Base-by-base conservation (phyloP, 176 grass and related monocot genomes). In the Oryza longistaminata region DNA sequence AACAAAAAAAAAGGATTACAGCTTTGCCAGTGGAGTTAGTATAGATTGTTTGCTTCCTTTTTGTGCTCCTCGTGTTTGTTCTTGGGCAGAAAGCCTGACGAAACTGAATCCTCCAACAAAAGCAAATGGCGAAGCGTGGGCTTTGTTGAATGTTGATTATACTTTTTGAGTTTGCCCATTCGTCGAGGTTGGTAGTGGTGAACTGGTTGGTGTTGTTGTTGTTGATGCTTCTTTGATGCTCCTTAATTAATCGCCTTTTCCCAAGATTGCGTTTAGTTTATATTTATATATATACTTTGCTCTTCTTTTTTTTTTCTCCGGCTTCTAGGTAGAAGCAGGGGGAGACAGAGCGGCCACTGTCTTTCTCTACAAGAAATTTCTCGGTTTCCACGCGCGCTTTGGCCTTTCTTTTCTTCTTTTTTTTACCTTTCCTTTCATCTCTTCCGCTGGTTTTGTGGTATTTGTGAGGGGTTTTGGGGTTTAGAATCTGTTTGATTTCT, bases 301-400 rank as follows among this genome's bases (percentile, higher is more conserved):
- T 16, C 53, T 67, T 37, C 35, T 37, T 37, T 55, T 37, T 37
- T 55, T 19, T 21, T 68, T 2, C 66, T 74, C 82, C 68, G 14
- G 81, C 70, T 21, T 60, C 67, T 62, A 62, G 40, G 78, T 31
- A 19, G 42, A 42, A 39, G 68, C 13, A 15, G 34, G 6, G n/a
- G 22, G 34, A 37, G 35, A 37, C 43, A 4, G 73, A 2, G n/a
- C 64, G 17, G 6, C 13, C 33, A 40, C 35, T 87, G 89, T 42
- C 89, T 86, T 87, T 84, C 55, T 50, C 72, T 64, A 79, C 89
- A 84, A 91, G 89, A 91, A 83, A 87, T 81, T 87, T 81, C 85
- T 87, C 76, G 81, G 85, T 58, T 81, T 87, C 81, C 85, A 84
- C 85, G 76, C 84, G 19, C 46, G 11, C 81, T 87, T 70, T 87